Evolutionary conservation across 352 stramenopile genomes (phyloP), one percentile per base, ranked within the genome.

Genomic region (Pythium aphanidermatum): DNA sequence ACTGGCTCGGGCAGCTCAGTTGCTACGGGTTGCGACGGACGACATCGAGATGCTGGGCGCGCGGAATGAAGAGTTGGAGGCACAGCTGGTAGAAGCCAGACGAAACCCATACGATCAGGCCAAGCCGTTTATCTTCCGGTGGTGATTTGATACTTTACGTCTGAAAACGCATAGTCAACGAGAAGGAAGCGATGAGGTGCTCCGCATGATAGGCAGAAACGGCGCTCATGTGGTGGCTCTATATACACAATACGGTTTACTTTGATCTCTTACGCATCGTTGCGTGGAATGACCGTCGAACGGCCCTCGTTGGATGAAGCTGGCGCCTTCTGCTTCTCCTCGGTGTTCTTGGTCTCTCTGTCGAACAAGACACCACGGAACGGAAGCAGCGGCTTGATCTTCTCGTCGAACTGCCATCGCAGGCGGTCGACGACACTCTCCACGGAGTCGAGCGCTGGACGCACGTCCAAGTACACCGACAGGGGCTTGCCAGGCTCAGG

Each of bases 381-480:
- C 11, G 80, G 80, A 58, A 90, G 45, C 23, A 90, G 42, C 33
- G 80, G 77, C 23, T 63, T 33, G 53, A 92, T 68, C 33, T 86
- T 84, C 37, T 90, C 75, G 36, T 82, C 55, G 50, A 87, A 89
- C 40, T 92, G 80, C 80, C 77, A 90, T 35, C 72, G 67, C 42
- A 92, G 41, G 40, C 80, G 80, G 40, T 87, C 86, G 21, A 95
- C 44, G n/a, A 79, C 35, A 43, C 72, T 71, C 36, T 85, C 72
- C 21, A 94, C 55, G 34, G 75, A 92, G 77, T 99, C 96, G 5
- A 98, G 60, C 1, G 96, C 96, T 8, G 96, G 96, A 34, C 96
- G 78, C 16, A 98, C 96, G 67, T 99, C 96, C 36, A 99, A 69
- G 46, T 97, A 88, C 35, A 99, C 92, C 14, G 79, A 96, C 21